A percentile compares a stretch with the other conserved stretches of the same genome.
phyloP scores from a whole-genome alignment of 2,329 filamentous ascomycete species.

The Clonostachys solani region DNA sequence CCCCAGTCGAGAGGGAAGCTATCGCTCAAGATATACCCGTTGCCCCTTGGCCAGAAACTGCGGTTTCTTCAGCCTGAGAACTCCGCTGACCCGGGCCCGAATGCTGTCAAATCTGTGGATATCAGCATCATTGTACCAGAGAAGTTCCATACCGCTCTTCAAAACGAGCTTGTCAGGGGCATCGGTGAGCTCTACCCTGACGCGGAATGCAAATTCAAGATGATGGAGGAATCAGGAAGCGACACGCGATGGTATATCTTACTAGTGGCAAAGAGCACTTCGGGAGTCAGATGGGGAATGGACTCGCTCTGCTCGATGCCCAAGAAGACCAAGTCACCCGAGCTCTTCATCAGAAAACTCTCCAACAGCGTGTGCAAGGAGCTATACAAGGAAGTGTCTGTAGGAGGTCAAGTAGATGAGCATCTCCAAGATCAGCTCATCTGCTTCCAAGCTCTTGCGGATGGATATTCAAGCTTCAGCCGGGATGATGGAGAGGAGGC shows the following conservation, averaged over 20 bases:
- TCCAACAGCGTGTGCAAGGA: constrained; percentile 38
- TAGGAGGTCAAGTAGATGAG: constrained; percentile 46
- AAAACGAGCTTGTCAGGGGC: constrained; percentile 29
- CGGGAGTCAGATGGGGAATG: constrained; percentile 40
- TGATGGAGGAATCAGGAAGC: constrained; percentile 46
- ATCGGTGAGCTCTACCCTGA: constrained; percentile 36
- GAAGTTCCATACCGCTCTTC: constrained; percentile 34
- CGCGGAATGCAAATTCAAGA: constrained; percentile 36
- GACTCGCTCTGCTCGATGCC: constrained; percentile 36
- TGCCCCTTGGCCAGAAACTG: constrained; percentile 27
- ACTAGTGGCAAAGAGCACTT: constrained; percentile 46
- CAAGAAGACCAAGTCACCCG: constrained; percentile 27
- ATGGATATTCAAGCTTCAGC: constrained; percentile 42
- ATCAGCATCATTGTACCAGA: constrained; percentile 45
- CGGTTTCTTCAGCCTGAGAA: constrained; percentile 19
- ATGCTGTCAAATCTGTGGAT: constrained; percentile 38
- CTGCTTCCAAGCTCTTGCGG: constrained; percentile 54
- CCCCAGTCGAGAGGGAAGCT: constrained; percentile 29
- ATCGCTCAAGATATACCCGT: constrained; percentile 31
- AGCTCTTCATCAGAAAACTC: constrained; percentile 29
- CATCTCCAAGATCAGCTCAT: constrained; percentile 59
- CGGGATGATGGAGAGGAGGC: constrained; percentile 8
- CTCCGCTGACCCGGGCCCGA: constrained; percentile 8
- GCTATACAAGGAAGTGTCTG: constrained; percentile 37
- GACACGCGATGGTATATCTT: constrained; percentile 50